Base-by-base conservation (phyloP, 2,329 filamentous ascomycete genomes). In the Curvularia hawaiiensis region DNA sequence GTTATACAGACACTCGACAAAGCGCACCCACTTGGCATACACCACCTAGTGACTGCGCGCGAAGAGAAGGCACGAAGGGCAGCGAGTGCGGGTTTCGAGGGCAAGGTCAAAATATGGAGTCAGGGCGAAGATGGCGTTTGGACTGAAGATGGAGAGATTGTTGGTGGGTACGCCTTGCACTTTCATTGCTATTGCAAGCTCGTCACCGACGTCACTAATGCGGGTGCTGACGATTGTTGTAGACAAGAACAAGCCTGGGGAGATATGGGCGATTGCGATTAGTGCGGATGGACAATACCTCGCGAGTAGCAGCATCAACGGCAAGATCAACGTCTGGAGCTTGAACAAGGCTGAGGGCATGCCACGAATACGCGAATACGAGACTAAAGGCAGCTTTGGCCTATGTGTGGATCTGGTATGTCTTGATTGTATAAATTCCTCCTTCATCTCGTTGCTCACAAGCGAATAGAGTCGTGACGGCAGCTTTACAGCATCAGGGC, bases 341-440 rank as follows among this genome's bases (percentile, higher is more conserved):
- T 73, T 79, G 18, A 69, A 77, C 12, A 78, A 80, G 38, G 76
- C 75, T 4, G 81, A 85, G 38, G 77, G 79, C 22, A 81, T 81
- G 65, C 79, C 83, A 54, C 91, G 90, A 77, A 88, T 95, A 59
- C 84, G 87, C 50, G 88, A 93, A 69, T 97, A 95, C 71, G 92
- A 97, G 79, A 97, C 94, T 1, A 92, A 94, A 66, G 92, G 92
- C 14, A 94, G 90, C 76, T 98, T 97, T 78, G 94, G 92, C 38
- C 86, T 95, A 79, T 90, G 90, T 69, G 88, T 99, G 60, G 93
- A 95, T 74, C 78, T 98, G 74, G 85, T 87, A 77, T 57, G 77
- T 64, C 41, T 39, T 9, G 10, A 4, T 8, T 35, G 5, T 28
- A 10, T 20, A 47, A 10, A 3, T 6, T 7, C 10, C 9, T 24